Evolutionary conservation across 495 filamentous ascomycete species (phyloP), one percentile per base, ranked within the genome.

Genomic region (Lophiostoma macrostomum): DNA sequence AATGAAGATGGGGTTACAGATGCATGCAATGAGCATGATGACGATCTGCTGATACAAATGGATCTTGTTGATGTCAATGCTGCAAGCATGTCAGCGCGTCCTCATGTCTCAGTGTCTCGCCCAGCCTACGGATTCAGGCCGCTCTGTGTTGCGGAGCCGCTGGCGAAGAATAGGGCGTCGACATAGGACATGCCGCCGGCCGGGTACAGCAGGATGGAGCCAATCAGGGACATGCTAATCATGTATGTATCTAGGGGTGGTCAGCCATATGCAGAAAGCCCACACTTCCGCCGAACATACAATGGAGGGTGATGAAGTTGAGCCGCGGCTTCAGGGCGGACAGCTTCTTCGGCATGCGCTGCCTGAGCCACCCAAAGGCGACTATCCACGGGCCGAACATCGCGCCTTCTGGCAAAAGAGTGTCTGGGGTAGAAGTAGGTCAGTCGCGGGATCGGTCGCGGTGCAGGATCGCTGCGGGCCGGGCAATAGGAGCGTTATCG

Each of bases 271-370:
- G 18, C 18, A n/a, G 25, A 10, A 18, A 12, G 18, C 27, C 35
- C 27, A 7, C 22, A 14, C 11, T 27, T 28, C 7, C 4, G 35
- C 1, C 11, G 31, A 16, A 40, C 82, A 61, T 67, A 86, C 85
- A 96, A 64, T 96, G 91, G 10, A 85, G 71, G 4, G 87, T 80
- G 34, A 95, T 91, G 65, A 95, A 96, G 66, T 88, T 91, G 64
- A 94, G 79, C 48, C 80, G 80, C 7, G 83, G 74, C 45, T 80
- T 73, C 60, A 69, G 72, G 10, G 75, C 73, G 10, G 77, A 58
- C 48, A 78, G 76, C 25, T 68, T 65, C 7, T 27, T 43, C 5
- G 81, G 80, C 41, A 76, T 71, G 40, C 76, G 58, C 23, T 68
- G 57, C 65, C 71, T 73, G 45, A 77, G 22, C 64, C 74, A 73